These are phyloP conservation scores for Coccinonectria pachysandricola DNA, from an alignment of 2,329 filamentous ascomycete species.

Conservation along the genomic window DNA sequence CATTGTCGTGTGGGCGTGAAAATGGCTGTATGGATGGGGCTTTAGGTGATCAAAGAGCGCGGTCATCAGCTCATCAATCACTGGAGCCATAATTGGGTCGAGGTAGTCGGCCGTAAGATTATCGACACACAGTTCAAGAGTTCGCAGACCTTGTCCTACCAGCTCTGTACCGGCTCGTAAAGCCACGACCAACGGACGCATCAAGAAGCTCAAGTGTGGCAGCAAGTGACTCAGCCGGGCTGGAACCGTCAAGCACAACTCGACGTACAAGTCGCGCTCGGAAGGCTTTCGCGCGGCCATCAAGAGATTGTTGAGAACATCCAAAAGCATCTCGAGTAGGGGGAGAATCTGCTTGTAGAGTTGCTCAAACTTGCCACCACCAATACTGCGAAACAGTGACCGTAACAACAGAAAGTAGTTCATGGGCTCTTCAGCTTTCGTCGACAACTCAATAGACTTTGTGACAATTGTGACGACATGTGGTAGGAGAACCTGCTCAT, in stretches of 20 bases:
- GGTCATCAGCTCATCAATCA: conserved; percentile 98
- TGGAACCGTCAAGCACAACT: conserved; percentile 91
- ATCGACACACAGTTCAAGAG: conserved; percentile 91
- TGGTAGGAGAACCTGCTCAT: conserved; percentile 88
- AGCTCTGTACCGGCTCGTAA: conserved; percentile 84
- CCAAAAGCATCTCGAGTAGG: conserved; percentile 90
- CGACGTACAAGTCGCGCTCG: conserved; percentile 92
- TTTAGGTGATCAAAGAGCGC: conserved; percentile 92
- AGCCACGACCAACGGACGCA: conserved; percentile 95
- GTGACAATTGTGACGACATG: conserved; percentile 97
- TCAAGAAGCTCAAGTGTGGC: conserved; percentile 90
- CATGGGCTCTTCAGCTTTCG: conserved; percentile 92
- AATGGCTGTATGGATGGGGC: conserved; percentile 91
- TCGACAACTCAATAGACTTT: conserved; percentile 91
- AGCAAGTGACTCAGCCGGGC: conserved; percentile 88
- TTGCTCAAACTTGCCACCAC: conserved; percentile 93
- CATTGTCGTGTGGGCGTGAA: conserved; percentile 96
- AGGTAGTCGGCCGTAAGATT: conserved; percentile 97
- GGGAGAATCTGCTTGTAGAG: conserved; percentile 97
- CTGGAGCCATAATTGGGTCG: conserved; percentile 97
- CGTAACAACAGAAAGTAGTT: conserved; percentile 94
- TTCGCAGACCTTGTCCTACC: conserved; percentile 86
- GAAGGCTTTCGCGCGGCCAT: conserved; percentile 81
- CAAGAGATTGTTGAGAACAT: conserved; percentile 91
- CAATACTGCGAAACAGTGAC: conserved; percentile 91